phyloP scores from a whole-genome alignment of 2,329 filamentous ascomycete species.

The Taxawa tesnikishii region DNA sequence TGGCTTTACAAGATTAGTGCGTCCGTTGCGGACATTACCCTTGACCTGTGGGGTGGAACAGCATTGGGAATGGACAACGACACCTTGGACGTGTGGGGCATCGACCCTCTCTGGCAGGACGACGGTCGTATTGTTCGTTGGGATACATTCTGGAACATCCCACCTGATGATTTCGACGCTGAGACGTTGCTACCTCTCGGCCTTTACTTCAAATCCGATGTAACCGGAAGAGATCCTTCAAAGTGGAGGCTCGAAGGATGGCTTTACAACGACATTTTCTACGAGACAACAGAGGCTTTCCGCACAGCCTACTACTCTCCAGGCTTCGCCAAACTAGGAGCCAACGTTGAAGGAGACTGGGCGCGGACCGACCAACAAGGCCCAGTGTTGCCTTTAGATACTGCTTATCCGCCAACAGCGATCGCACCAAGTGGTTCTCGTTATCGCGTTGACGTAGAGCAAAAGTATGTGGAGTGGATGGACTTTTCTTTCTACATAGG shows the following conservation, averaged over 20 bases:
- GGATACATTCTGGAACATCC: conserved; percentile 32
- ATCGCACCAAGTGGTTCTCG: conserved; percentile 30
- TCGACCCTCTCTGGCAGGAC: conserved; percentile 32
- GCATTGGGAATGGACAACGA: conserved; percentile 28
- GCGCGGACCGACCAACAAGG: conserved; percentile 30
- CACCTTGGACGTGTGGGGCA: conserved; percentile 25
- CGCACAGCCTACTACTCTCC: conserved; percentile 29
- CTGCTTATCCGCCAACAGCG: conserved; percentile 40
- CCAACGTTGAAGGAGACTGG: conserved; percentile 38
- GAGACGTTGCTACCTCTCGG: conserved; percentile 33
- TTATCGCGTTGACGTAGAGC: conserved; percentile 28
- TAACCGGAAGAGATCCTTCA: conserved; percentile 38
- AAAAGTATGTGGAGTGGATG: conserved; percentile 40
- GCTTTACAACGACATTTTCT: conserved; percentile 44
- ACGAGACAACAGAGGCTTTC: conserved; percentile 34
- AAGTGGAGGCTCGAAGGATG: conserved; percentile 41
- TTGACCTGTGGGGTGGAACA: conserved; percentile 31
- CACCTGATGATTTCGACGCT: conserved; percentile 28
- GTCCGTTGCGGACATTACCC: conserved; percentile 25
- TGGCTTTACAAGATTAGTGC: conserved; percentile 25
- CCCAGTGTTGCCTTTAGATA: conserved; percentile 30
- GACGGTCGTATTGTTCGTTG: conserved; percentile 32
- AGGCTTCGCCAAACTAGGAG: conserved; percentile 34
- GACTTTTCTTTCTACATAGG: conserved; percentile 41
- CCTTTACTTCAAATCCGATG: conserved; percentile 29